Percentiles rank a stretch among this genome's conserved stretches.
These are phyloP conservation scores for Hymenoscyphus occultus DNA, from an alignment of 2,329 filamentous ascomycete genomes.

Conservation along the genomic window DNA sequence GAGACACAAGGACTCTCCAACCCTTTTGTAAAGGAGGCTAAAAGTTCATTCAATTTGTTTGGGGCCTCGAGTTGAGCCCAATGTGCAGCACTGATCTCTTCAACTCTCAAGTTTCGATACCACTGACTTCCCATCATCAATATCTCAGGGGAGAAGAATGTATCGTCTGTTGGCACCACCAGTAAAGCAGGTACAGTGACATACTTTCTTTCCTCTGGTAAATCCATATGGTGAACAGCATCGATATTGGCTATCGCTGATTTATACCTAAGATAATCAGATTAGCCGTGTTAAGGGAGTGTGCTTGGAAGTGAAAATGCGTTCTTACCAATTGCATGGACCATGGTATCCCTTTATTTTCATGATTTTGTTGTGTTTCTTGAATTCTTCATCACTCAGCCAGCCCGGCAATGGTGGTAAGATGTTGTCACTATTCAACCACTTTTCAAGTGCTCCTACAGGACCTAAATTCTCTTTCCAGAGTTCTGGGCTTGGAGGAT, in stretches of 20 bases:
- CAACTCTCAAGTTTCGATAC: slow-evolving; percentile 4
- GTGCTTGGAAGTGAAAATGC: neutral
- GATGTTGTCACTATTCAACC: neutral
- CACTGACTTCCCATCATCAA: neutral
- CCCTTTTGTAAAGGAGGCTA: neutral
- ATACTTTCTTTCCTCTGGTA: neutral
- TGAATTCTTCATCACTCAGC: slow-evolving; percentile 1
- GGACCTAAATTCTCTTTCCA: slow-evolving; percentile 11
- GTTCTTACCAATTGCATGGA: slow-evolving; percentile 8
- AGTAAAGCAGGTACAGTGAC: neutral
- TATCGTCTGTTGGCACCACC: slow-evolving; percentile 5
- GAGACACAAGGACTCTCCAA: neutral
- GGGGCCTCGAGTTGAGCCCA: slow-evolving; percentile 8
- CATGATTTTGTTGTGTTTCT: slow-evolving; percentile 2
- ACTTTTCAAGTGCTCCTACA: slow-evolving; percentile 6
- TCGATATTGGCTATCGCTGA: neutral
- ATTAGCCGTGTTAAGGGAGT: neutral
- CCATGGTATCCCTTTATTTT: slow-evolving; percentile 4
- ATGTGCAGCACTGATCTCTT: slow-evolving; percentile 6
- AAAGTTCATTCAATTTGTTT: neutral
- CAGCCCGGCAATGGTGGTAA: neutral
- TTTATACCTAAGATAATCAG: slow-evolving; percentile 4
- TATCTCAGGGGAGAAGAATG: neutral
- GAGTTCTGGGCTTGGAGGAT: neutral
- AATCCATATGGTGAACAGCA: neutral